A percentile compares a stretch with the other conserved stretches of the same genome.
Evolutionary conservation across 2,329 filamentous ascomycete genomes (phyloP).

Genomic region (Colletotrichum aenigma): DNA sequence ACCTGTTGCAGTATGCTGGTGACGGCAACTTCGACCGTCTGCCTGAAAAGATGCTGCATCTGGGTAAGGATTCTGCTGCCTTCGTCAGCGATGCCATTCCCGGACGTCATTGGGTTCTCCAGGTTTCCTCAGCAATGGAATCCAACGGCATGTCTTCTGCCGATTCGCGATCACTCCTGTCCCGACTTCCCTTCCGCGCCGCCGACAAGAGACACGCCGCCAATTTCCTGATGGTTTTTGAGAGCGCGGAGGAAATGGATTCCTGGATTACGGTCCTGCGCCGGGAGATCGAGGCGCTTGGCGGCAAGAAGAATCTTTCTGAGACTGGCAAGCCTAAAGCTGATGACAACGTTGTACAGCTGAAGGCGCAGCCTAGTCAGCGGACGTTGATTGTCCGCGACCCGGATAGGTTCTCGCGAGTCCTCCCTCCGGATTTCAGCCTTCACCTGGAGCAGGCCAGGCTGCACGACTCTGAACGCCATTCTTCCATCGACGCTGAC

Average conservation of each 20-base stretch:
- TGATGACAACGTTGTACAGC: constrained; percentile 37
- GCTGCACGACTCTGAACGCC: constrained; percentile 27
- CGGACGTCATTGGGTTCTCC: constrained; percentile 80
- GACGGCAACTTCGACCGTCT: constrained; percentile 73
- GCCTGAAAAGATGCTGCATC: constrained; percentile 75
- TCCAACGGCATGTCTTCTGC: constrained; percentile 55
- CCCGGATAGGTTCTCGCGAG: constrained; percentile 48
- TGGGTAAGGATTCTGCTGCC: constrained; percentile 77
- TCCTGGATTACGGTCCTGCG: constrained; percentile 73
- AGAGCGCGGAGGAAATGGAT: constrained; percentile 76
- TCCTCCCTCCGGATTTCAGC: constrained; percentile 39
- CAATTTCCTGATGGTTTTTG: constrained; percentile 75
- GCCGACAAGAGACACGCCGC: constrained; percentile 61
- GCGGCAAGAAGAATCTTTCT: constrained; percentile 67
- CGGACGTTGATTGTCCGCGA: constrained; percentile 53
- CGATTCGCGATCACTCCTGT: constrained; percentile 66
- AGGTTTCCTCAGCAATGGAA: constrained; percentile 71
- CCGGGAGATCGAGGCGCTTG: constrained; percentile 71
- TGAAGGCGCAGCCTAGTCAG: constrained; percentile 47
- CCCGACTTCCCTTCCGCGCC: constrained; percentile 65
- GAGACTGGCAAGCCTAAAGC: constrained; percentile 61
- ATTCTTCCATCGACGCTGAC: constrained; percentile 27
- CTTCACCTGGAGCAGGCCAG: constrained; percentile 30
- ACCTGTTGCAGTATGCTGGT: constrained; percentile 75
- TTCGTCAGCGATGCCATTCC: constrained; percentile 83